Percentiles rank a stretch among this genome's conserved stretches.
phyloP scores from a whole-genome alignment of 1,139 yeast species.

The Taphrina pruni region DNA sequence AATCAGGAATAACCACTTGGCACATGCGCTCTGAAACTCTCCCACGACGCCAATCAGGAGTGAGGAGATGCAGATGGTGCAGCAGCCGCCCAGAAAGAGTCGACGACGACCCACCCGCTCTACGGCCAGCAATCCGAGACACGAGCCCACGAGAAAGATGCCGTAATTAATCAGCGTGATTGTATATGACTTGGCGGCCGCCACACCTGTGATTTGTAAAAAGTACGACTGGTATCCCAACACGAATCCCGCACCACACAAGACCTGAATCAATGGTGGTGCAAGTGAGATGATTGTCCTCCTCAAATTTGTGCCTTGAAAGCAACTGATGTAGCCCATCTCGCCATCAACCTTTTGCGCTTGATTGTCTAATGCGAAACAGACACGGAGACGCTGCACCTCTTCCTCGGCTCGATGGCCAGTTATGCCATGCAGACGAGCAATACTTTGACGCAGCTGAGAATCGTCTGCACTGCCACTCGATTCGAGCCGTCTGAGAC shows the following conservation, averaged over 20 bases:
- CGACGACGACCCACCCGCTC: constrained; percentile 11
- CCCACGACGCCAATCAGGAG: constrained; percentile 11
- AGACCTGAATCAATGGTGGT: constrained; percentile 15
- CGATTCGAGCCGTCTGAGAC: neutral
- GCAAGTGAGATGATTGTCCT: constrained; percentile 10
- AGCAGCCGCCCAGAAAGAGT: constrained; percentile 1
- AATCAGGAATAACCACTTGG: constrained; percentile 11
- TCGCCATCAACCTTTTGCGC: neutral
- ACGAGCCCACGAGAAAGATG: constrained; percentile 3
- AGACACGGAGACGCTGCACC: neutral
- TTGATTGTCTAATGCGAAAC: neutral
- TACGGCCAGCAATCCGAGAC: constrained; percentile 5
- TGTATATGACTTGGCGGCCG: constrained; percentile 5
- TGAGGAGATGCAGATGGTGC: constrained; percentile 4
- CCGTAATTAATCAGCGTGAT: constrained; percentile 13
- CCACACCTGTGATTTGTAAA: constrained; percentile 9
- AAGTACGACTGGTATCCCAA: constrained; percentile 12
- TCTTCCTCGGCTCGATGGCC: neutral
- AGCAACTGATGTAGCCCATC: constrained; percentile 6
- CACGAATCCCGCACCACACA: constrained; percentile 16
- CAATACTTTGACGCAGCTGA: neutral
- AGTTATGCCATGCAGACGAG: constrained; percentile 1
- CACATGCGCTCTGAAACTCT: neutral
- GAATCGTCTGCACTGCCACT: neutral
- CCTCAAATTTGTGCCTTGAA: neutral